A percentile compares a stretch with the other conserved stretches of the same genome.
Conservation (phyloP, 257 asterid genomes). For the Capsicum baccatum region DNA sequence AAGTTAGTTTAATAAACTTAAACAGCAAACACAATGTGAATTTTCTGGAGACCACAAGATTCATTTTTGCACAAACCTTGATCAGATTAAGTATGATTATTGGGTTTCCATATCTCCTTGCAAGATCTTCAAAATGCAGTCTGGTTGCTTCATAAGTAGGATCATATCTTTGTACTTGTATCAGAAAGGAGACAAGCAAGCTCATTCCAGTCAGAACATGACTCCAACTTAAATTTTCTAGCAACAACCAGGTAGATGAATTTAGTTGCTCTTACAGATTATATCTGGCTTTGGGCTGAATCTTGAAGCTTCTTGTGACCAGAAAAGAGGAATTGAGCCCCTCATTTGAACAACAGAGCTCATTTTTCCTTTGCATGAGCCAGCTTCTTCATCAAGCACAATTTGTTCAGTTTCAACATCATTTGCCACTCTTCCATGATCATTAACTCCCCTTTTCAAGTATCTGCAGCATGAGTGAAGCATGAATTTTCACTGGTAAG, state of each 20-base stretch:
- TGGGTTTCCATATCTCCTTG: conserved; percentile 91
- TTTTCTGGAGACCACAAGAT: conserved; percentile 19
- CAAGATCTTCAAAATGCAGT: conserved; percentile 92
- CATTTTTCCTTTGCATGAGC: conserved; percentile 93
- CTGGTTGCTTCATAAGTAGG: conserved; percentile 99
- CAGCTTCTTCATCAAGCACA: conserved; percentile 97
- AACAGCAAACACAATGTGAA: conserved; percentile 24
- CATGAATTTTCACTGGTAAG: conserved; percentile 1
- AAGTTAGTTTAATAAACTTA: neutral
- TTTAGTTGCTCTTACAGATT: conserved; percentile 65
- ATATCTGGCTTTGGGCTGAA: conserved; percentile 99
- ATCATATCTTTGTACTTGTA: conserved; percentile 95
- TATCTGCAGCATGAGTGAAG: conserved; percentile 58
- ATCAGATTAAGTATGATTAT: conserved; percentile 93
- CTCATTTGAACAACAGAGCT: conserved; percentile 99
- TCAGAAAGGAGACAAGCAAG: conserved; percentile 34
- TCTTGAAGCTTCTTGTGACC: conserved; percentile 99
- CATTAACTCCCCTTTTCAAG: conserved; percentile 97
- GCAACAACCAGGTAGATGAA: conserved; percentile 24
- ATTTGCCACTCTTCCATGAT: conserved; percentile 97
- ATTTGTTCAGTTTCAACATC: conserved; percentile 99
- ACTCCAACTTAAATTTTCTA: conserved; percentile 20
- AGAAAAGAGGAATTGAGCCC: conserved; percentile 99
- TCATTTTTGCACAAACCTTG: conserved; percentile 61
- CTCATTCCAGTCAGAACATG: conserved; percentile 20